Evolutionary conservation across 176 grass and related monocot species (phyloP).

Genomic region (Leersia perrieri): DNA sequence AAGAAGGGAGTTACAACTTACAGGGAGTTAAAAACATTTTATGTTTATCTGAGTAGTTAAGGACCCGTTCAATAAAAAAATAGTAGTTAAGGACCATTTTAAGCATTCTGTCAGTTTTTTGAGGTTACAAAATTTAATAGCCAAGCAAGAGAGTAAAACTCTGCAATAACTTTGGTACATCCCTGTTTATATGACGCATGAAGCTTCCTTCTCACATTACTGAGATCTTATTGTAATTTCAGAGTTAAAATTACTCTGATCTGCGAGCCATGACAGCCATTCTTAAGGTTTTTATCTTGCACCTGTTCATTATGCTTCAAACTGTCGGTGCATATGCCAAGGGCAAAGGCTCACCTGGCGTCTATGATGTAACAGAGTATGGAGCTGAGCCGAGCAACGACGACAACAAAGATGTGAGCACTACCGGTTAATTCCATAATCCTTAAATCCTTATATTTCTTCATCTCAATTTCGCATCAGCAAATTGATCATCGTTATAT

Average conservation of each 20-base stretch:
- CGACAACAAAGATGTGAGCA: slow-evolving; percentile 35
- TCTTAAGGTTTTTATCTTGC: background rate
- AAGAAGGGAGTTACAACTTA: background rate
- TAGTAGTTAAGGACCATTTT: background rate
- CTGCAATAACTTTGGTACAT: background rate
- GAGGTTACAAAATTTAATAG: slow-evolving; percentile 10
- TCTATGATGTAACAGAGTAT: slow-evolving; percentile 38
- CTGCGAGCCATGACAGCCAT: background rate
- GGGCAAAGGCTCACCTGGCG: background rate
- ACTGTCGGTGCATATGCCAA: background rate
- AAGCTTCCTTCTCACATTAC: background rate
- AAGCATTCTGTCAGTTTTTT: background rate
- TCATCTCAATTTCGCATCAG: too few species aligned
- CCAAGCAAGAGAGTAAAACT: background rate
- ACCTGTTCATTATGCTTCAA: background rate
- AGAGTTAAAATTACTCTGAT: background rate
- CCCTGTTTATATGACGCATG: slow-evolving; percentile 10
- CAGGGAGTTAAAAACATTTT: background rate
- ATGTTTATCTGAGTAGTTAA: background rate
- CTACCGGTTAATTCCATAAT: background rate
- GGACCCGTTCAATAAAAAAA: background rate
- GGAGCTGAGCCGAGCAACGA: slow-evolving; percentile 29
- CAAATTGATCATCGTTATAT: too few species aligned
- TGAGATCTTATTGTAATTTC: background rate
- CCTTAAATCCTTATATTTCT: background rate